A percentile compares a stretch with the other conserved stretches of the same genome.
These are phyloP conservation scores for Clitocybe nebularis DNA, from an alignment of 1,284 basidiomycete species.

Conservation along the genomic window DNA sequence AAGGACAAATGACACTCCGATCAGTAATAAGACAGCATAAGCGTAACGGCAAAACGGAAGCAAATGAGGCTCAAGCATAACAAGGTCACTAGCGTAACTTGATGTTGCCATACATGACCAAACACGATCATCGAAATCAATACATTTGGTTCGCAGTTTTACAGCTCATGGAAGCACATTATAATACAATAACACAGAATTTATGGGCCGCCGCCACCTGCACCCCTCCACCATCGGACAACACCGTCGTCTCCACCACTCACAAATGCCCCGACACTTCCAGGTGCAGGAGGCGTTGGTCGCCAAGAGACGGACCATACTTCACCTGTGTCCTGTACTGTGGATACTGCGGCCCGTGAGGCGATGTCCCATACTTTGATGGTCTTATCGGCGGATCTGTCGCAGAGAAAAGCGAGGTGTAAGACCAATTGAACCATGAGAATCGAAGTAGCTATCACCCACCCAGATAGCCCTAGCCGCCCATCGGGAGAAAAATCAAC, in stretches of 20 bases:
- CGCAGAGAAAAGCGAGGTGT: not conserved
- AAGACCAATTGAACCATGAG: not conserved
- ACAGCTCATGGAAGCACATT: too few species aligned
- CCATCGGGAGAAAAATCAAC: constrained; percentile 78
- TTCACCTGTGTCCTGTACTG: constrained; percentile 72
- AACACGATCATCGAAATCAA: constrained; percentile 6
- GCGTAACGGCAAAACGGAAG: constrained; percentile 20
- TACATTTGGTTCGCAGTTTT: not conserved
- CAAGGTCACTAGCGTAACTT: constrained; percentile 14
- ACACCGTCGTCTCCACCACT: constrained; percentile 77
- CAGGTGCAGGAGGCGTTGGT: constrained; percentile 51
- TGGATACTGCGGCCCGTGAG: constrained; percentile 73
- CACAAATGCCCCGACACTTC: constrained; percentile 67
- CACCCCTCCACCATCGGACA: constrained; percentile 74
- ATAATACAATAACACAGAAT: not conserved
- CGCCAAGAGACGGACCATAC: constrained; percentile 87
- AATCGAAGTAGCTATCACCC: constrained; percentile 24
- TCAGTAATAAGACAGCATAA: too few species aligned
- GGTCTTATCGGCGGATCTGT: constrained; percentile 78
- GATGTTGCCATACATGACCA: constrained; percentile 15
- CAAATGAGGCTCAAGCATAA: constrained; percentile 24
- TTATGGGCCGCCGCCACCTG: constrained; percentile 35
- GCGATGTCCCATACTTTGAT: constrained; percentile 88
- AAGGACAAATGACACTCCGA: not conserved
- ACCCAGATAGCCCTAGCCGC: constrained; percentile 77